Percentiles rank a stretch among this genome's conserved stretches.
These are phyloP conservation scores for Teunomyces cretensis DNA, from an alignment of 805 yeast genomes.

Conservation along the genomic window DNA sequence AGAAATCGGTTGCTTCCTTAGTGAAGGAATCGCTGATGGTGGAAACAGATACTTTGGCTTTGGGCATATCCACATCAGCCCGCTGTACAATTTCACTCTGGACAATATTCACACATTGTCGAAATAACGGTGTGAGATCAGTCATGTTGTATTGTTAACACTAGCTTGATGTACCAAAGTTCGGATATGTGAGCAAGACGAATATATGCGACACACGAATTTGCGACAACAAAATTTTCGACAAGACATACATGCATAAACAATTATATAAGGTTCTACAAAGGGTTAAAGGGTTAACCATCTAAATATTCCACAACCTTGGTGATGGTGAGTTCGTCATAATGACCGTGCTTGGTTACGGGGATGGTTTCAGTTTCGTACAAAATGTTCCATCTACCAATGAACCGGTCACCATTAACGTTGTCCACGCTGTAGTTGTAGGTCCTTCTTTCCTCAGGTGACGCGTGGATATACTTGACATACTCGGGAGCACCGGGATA, in stretches of 20 bases:
- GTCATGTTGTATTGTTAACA: conserved; percentile 29
- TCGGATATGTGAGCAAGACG: background rate
- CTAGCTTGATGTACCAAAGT: background rate
- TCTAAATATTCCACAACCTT: conserved; percentile 27
- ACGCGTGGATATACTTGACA: conserved; percentile 32
- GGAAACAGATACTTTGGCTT: conserved; percentile 6
- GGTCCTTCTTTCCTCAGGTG: conserved; percentile 38
- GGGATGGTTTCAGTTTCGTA: conserved; percentile 32
- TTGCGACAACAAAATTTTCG: background rate
- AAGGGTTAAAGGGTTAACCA: conserved; percentile 13
- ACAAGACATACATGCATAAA: background rate
- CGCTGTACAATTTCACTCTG: conserved; percentile 26
- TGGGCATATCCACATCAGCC: conserved; percentile 6
- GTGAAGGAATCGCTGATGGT: conserved; percentile 38
- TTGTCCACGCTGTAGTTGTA: conserved; percentile 25
- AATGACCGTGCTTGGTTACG: conserved; percentile 12
- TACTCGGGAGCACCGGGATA: conserved; percentile 42
- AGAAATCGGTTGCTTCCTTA: conserved; percentile 39
- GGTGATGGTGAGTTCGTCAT: conserved; percentile 24
- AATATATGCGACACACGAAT: background rate
- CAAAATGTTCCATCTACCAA: conserved; percentile 42
- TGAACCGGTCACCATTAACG: conserved; percentile 23
- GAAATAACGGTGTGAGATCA: conserved; percentile 49
- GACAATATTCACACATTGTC: conserved; percentile 47
- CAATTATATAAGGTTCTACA: background rate